phyloP scores from a whole-genome alignment of 2,329 filamentous ascomycete species.

The Epichloe bromicola region DNA sequence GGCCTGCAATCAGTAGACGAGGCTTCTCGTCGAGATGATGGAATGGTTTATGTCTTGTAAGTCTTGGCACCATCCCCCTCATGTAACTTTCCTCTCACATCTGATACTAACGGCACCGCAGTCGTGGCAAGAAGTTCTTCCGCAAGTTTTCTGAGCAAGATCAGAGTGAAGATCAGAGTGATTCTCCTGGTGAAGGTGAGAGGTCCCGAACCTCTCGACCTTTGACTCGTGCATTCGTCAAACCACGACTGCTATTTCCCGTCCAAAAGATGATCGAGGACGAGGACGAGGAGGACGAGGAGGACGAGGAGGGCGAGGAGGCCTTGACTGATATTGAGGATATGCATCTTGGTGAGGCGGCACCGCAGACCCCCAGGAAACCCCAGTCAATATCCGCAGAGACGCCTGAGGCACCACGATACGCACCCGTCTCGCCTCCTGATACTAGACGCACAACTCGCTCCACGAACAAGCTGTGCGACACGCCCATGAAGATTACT shows the following conservation, averaged over 20 bases:
- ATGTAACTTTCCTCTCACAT: not conserved
- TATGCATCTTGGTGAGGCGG: constrained; percentile 18
- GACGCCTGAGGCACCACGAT: constrained; percentile 44
- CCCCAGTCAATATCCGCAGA: constrained; percentile 13
- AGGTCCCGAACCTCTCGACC: constrained; percentile 26
- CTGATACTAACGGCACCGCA: constrained; percentile 19
- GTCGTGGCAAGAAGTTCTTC: constrained; percentile 70
- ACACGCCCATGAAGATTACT: constrained; percentile 28
- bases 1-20: constrained; percentile 48
- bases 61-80: constrained; percentile 22
- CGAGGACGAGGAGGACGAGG: constrained; percentile 50
- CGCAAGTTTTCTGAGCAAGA: constrained; percentile 46
- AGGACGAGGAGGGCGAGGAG: constrained; percentile 51
- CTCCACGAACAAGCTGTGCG: constrained; percentile 35
- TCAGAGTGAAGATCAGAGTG: constrained; percentile 17
- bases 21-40: constrained; percentile 52
- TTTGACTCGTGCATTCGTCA: constrained; percentile 54
- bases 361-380: constrained; percentile 27
- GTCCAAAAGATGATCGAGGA: constrained; percentile 31
- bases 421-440: constrained; percentile 48
- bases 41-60: constrained; percentile 67
- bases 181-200: constrained; percentile 20
- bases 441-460: constrained; percentile 48
- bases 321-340: constrained; percentile 46
- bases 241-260: constrained; percentile 61